These are phyloP conservation scores for Globisporangium lucens DNA, from an alignment of 352 stramenopile genomes.

Conservation along the genomic window DNA sequence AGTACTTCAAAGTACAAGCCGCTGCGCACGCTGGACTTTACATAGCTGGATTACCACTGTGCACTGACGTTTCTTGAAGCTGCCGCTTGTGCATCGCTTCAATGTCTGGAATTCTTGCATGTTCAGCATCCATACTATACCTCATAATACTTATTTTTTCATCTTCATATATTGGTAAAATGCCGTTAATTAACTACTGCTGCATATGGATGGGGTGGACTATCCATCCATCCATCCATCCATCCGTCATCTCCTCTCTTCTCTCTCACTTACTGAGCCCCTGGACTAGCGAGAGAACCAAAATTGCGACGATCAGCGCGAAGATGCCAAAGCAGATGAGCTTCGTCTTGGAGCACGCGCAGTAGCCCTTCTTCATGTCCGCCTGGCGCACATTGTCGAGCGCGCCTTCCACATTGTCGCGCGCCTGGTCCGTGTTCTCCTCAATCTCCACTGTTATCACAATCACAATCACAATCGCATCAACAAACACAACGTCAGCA, in stretches of 20 bases:
- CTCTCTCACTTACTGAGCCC: slow-evolving; percentile 27
- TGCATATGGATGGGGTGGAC: too few relatives aligned
- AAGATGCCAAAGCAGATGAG: slow-evolving; percentile 55
- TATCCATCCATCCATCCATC: neutral
- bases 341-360: slow-evolving; percentile 60
- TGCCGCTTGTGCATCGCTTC: too few relatives aligned
- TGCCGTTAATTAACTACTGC: neutral
- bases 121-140: too few relatives aligned
- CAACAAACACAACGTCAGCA: neutral
- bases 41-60: too few relatives aligned
- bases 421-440: slow-evolving; percentile 45
- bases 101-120: too few relatives aligned
- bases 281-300: slow-evolving; percentile 45
- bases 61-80: too few relatives aligned
- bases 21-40: too few relatives aligned
- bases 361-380: slow-evolving; percentile 45
- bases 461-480: slow-evolving; percentile 9
- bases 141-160: too few relatives aligned
- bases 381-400: slow-evolving; percentile 56
- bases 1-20: too few relatives aligned
- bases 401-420: slow-evolving; percentile 44
- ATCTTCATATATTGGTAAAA: slow-evolving; percentile 1
- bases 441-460: slow-evolving; percentile 48
- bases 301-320: slow-evolving; percentile 38
- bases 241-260: neutral